These are phyloP conservation scores for Glycine soja DNA, from an alignment of 306 rosid genomes.

Conservation along the genomic window DNA sequence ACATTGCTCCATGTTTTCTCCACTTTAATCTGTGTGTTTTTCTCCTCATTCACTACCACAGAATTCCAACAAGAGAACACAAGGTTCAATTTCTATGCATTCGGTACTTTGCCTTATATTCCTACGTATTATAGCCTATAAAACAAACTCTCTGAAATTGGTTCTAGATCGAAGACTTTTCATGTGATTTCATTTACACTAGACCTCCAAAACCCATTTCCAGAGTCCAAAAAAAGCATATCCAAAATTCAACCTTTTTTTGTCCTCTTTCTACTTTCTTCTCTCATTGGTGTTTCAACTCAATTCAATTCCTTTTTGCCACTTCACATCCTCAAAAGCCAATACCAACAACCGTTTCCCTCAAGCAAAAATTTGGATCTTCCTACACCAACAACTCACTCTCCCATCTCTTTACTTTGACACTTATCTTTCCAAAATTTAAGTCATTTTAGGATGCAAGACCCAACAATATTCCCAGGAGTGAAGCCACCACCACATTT, in stretches of 20 bases:
- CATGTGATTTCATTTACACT: no score
- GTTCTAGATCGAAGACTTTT: no score
- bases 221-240: no score
- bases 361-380: constrained; percentile 43
- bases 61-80: no score
- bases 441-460: constrained; percentile 62
- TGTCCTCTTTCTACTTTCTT: constrained; percentile 42
- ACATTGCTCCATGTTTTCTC: no score
- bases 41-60: no score
- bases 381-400: constrained; percentile 13
- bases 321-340: constrained; percentile 48
- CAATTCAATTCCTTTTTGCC: constrained; percentile 30
- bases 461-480: constrained; percentile 60
- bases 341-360: constrained; percentile 15
- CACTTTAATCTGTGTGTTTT: no score
- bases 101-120: no score
- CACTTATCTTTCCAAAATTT: constrained; percentile 1
- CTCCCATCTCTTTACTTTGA: not conserved
- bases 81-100: not conserved
- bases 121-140: not conserved
- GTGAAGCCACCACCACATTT: constrained; percentile 73
- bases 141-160: no score
- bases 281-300: not conserved
- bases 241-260: constrained; percentile 43
- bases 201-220: not conserved